Evolutionary conservation across 257 asterid species (phyloP).

Genomic region (Thymus mandschuricus): DNA sequence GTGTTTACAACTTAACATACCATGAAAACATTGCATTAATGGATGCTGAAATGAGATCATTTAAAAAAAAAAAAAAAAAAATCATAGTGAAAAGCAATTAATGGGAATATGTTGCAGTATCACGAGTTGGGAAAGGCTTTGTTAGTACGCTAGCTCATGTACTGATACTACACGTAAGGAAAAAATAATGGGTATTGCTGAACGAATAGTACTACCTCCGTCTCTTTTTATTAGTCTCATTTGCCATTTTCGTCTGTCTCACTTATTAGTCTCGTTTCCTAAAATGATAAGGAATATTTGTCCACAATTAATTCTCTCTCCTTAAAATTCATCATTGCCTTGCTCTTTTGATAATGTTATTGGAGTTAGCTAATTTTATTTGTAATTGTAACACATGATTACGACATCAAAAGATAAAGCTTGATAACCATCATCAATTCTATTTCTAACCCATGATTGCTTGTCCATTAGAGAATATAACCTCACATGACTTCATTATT

Average conservation of each 20-base stretch:
- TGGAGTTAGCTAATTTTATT: constrained; percentile 10
- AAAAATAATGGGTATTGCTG: not conserved
- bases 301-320: too few species aligned
- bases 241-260: too few species aligned
- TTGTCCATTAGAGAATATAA: constrained; percentile 19
- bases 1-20: too few species aligned
- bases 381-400: not conserved
- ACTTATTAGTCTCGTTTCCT: too few species aligned
- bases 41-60: not conserved
- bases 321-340: not conserved
- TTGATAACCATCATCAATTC: constrained; percentile 13
- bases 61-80: too few species aligned
- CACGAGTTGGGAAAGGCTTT: not conserved
- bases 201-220: too few species aligned
- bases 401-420: constrained; percentile 23
- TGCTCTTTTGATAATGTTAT: constrained; percentile 7
- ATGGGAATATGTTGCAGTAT: not conserved
- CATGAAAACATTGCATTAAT: too few species aligned
- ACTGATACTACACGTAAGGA: not conserved
- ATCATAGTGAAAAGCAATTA: not conserved
- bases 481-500: constrained; percentile 30
- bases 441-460: constrained; percentile 30
- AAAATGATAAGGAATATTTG: too few species aligned
- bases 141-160: not conserved
- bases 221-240: too few species aligned